These are phyloP conservation scores for Olyra latifolia DNA, from an alignment of 176 grass and related monocot species.

Conservation along the genomic window DNA sequence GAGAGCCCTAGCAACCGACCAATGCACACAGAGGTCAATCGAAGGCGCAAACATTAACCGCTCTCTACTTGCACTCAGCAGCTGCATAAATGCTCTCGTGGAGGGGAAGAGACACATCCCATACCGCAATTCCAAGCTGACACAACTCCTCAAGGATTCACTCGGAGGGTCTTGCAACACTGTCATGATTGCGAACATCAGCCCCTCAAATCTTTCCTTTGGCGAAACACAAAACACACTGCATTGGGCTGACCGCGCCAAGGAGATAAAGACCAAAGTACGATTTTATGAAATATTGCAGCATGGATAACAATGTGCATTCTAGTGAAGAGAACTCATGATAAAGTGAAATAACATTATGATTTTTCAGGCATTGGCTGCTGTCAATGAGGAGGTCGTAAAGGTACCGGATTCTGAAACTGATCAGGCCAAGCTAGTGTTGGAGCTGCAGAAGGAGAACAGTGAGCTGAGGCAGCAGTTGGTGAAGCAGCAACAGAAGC, in stretches of 20 bases:
- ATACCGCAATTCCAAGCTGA: conserved; percentile 93
- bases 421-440: conserved; percentile 73
- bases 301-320: background rate
- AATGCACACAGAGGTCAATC: conserved; percentile 71
- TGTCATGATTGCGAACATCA: conserved; percentile 96
- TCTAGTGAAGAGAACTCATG: conserved; percentile 14
- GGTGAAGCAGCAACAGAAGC: conserved; percentile 75
- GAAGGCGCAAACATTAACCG: conserved; percentile 97
- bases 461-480: conserved; percentile 80
- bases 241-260: conserved; percentile 98
- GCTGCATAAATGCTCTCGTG: conserved; percentile 90
- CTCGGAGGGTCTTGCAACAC: conserved; percentile 91
- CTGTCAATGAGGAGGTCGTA: conserved; percentile 51
- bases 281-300: background rate
- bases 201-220: conserved; percentile 67
- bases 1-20: conserved; percentile 90
- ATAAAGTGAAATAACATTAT: conserved; percentile 16
- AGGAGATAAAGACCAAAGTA: conserved; percentile 97
- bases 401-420: conserved; percentile 60
- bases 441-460: conserved; percentile 93
- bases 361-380: conserved; percentile 50
- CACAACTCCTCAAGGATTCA: conserved; percentile 96
- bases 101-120: conserved; percentile 98
- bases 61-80: conserved; percentile 89
- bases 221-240: conserved; percentile 97